Evolutionary conservation across 176 grass and related monocot species (phyloP), one percentile per base, ranked within the genome.

Genomic region (Ensete ventricosum): DNA sequence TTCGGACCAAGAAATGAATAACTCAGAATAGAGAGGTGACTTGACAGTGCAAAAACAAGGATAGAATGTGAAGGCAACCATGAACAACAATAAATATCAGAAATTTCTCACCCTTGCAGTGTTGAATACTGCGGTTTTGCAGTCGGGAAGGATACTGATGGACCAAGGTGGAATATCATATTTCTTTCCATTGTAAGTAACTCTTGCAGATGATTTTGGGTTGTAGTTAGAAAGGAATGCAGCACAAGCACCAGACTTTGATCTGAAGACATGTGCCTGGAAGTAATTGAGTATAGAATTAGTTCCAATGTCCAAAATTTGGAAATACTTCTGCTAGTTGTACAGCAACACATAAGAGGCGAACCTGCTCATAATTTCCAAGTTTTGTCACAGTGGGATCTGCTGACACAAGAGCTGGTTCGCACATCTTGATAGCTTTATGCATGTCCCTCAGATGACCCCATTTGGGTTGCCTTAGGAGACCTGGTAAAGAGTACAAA

Each of bases 361-460:
- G 4, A 54, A 98, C 94, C 90, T 93, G 88, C 78, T 93, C 86
- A 26, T 93, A 91, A 75, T 76, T 85, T 14, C 94, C 94, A 2
- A 93, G 76, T 29, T 78, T 75, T 57, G 83, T 69, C 4, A 92
- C 52, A 0, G 77, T 91, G 3, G 78, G 90, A 73, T 98, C 88
- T 1, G 80, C 80, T 1, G 90, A 91, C 54, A 93, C 69, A 13
- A 93, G 76, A 0, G 67, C 82, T 24, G 80, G 82, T 72, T 98
- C 94, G 2, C 75, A 76, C 72, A 88, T 82, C 82, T 93, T 98
- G 82, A 98, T 98, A 50, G 94, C 94, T 79, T 82, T 89, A 77
- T 98, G 94, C 82, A 98, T 75, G 73, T 98, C 90, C 81, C 88
- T 91, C 79, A 98, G 75, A 84, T 98, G 94, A 64, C 94, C 90